Percentiles rank a stretch among this genome's conserved stretches.
Conservation (phyloP, 2,329 filamentous ascomycete genomes). For the Penicillium sp. region DNA sequence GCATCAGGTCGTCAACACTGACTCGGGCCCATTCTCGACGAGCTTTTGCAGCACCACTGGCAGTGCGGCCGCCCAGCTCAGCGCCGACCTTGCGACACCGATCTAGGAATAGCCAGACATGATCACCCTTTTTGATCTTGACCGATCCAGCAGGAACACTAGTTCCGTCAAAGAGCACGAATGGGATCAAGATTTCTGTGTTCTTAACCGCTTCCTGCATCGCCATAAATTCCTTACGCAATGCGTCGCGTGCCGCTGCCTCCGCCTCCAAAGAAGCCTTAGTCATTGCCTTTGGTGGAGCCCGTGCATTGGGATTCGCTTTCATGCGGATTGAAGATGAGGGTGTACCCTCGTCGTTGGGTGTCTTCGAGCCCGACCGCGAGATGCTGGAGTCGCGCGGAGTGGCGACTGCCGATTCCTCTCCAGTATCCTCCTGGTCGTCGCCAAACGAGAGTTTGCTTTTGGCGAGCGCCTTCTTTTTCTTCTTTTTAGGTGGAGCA, state of each 20-base stretch:
- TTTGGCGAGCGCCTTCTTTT: slow-evolving; percentile 63
- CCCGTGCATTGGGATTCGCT: slow-evolving; percentile 50
- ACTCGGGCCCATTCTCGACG: slow-evolving; percentile 88
- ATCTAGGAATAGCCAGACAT: slow-evolving; percentile 90
- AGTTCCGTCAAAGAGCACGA: slow-evolving; percentile 95
- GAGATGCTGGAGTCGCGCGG: slow-evolving; percentile 44
- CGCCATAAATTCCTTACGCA: slow-evolving; percentile 78
- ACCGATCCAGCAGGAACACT: slow-evolving; percentile 84
- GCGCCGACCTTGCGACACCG: slow-evolving; percentile 88
- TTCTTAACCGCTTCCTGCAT: slow-evolving; percentile 86
- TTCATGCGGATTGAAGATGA: slow-evolving; percentile 41
- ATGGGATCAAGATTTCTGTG: slow-evolving; percentile 88
- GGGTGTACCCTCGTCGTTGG: slow-evolving; percentile 35
- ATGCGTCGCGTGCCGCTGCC: slow-evolving; percentile 72
- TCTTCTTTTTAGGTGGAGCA: slow-evolving; percentile 55
- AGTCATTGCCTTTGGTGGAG: slow-evolving; percentile 73
- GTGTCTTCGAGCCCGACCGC: slow-evolving; percentile 44
- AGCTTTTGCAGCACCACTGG: slow-evolving; percentile 48
- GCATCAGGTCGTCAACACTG: slow-evolving; percentile 92
- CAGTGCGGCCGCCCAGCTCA: slow-evolving; percentile 73
- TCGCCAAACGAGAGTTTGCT: slow-evolving; percentile 66
- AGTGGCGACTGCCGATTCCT: slow-evolving; percentile 39
- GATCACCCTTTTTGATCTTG: slow-evolving; percentile 89
- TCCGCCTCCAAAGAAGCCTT: slow-evolving; percentile 79
- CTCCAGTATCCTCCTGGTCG: slow-evolving; percentile 64